Evolutionary conservation across 495 filamentous ascomycete genomes (phyloP).

Genomic region (Penicillium bialowiezense): DNA sequence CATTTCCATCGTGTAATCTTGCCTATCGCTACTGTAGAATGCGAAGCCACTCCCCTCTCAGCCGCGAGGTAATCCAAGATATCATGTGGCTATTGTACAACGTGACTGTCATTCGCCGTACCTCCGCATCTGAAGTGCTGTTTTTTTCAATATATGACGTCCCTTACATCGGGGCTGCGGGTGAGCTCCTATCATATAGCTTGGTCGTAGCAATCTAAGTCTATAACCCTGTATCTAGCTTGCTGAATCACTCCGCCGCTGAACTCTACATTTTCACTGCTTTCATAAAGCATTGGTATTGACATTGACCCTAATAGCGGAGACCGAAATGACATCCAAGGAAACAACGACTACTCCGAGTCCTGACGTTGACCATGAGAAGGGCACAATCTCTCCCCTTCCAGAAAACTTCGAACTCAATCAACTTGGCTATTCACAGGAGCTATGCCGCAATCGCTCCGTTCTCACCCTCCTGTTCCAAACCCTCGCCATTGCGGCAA

Average conservation of each 20-base stretch:
- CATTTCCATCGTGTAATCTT: background rate
- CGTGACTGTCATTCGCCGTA: background rate
- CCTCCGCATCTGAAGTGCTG: background rate
- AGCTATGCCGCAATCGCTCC: conserved; percentile 38
- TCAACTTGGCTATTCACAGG: conserved; percentile 36
- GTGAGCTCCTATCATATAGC: background rate
- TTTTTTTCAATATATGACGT: background rate
- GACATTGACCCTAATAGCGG: too few species aligned
- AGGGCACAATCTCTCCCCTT: conserved; percentile 12
- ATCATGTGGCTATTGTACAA: background rate
- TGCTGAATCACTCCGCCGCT: too few species aligned
- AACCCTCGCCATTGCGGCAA: conserved; percentile 40
- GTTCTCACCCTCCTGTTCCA: conserved; percentile 36
- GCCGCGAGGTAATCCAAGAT: background rate
- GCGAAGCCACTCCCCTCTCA: background rate
- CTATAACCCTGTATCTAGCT: too few species aligned
- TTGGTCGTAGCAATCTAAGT: background rate
- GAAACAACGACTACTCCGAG: background rate
- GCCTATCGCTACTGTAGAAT: background rate
- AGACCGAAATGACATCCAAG: background rate
- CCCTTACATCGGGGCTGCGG: background rate
- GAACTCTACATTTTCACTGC: too few species aligned
- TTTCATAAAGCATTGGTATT: too few species aligned
- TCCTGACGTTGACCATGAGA: conserved; percentile 7
- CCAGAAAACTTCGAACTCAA: conserved; percentile 23